These are phyloP conservation scores for Colletotrichum caudatum DNA, from an alignment of 2,329 filamentous ascomycete species.

Conservation along the genomic window DNA sequence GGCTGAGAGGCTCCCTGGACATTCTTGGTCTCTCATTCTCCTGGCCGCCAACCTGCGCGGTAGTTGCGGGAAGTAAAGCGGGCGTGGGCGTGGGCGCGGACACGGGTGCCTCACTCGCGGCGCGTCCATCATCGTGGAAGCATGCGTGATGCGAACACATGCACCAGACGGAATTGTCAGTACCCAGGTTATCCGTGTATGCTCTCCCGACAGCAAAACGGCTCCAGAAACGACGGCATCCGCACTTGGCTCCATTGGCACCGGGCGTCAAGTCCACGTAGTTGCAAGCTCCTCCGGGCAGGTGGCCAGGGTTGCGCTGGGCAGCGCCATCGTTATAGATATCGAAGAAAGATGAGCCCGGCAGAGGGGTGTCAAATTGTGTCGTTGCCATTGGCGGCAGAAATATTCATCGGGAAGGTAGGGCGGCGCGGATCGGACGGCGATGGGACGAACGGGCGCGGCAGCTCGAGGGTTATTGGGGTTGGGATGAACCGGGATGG, in stretches of 20 bases:
- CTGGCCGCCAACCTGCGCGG: constrained; percentile 54
- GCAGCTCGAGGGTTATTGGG: constrained; percentile 38
- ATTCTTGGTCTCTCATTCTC: constrained; percentile 65
- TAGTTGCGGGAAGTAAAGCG: constrained; percentile 18
- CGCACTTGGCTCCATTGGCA: constrained; percentile 65
- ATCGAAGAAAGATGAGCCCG: constrained; percentile 63
- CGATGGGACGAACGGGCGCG: constrained; percentile 36
- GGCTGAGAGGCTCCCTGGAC: constrained; percentile 64
- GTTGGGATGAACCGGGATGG: constrained; percentile 34
- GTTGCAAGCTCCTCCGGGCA: constrained; percentile 69
- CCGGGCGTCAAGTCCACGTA: constrained; percentile 67
- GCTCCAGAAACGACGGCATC: constrained; percentile 72
- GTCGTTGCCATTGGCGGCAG: constrained; percentile 64
- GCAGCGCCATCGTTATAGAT: constrained; percentile 64
- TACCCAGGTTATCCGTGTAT: constrained; percentile 48
- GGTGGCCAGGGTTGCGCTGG: constrained; percentile 48
- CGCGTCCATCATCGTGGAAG: constrained; percentile 65
- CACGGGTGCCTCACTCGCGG: constrained; percentile 45
- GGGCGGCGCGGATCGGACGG: constrained; percentile 44
- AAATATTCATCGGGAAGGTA: constrained; percentile 49
- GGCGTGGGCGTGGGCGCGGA: constrained; percentile 23
- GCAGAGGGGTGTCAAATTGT: constrained; percentile 59
- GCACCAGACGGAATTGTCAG: constrained; percentile 64
- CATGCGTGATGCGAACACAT: constrained; percentile 75
- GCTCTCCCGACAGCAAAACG: constrained; percentile 53